Percentiles rank a stretch among this genome's conserved stretches.
These are phyloP conservation scores for Trapa bicornis DNA, from an alignment of 345 rosid genomes.

Conservation along the genomic window DNA sequence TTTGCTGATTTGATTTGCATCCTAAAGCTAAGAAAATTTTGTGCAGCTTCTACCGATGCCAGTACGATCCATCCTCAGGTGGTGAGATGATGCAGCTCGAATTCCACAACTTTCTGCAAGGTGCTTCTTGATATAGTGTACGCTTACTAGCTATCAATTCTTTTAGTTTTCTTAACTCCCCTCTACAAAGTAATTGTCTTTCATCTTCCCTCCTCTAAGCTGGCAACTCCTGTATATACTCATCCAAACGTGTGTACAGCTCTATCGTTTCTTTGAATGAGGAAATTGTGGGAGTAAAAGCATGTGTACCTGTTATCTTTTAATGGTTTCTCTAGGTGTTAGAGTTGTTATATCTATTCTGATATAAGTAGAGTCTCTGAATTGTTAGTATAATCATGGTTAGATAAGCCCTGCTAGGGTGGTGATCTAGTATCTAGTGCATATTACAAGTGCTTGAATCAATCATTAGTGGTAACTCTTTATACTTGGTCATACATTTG, in stretches of 20 bases:
- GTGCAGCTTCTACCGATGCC: conserved; percentile 81
- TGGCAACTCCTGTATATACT: background rate
- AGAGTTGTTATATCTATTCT: too few species aligned
- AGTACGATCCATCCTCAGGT: conserved; percentile 76
- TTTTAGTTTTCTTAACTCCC: background rate
- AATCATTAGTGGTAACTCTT: too few species aligned
- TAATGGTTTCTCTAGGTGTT: too few species aligned
- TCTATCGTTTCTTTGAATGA: background rate
- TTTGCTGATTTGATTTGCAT: background rate
- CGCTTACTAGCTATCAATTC: too few species aligned
- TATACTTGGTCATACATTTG: too few species aligned
- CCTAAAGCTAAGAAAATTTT: background rate
- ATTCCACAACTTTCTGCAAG: conserved; percentile 71
- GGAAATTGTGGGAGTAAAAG: too few species aligned
- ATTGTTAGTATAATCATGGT: too few species aligned
- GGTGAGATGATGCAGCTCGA: conserved; percentile 86
- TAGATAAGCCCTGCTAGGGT: too few species aligned
- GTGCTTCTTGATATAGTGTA: conserved; percentile 17
- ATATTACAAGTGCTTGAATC: too few species aligned
- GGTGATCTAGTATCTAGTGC: too few species aligned
- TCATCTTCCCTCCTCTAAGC: background rate
- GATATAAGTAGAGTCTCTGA: too few species aligned
- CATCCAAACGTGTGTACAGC: background rate
- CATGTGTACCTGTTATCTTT: too few species aligned
- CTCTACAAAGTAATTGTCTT: background rate